Base-by-base conservation (phyloP, 768 basidiomycete genomes). In the Chalciporus pseudorubinellus region DNA sequence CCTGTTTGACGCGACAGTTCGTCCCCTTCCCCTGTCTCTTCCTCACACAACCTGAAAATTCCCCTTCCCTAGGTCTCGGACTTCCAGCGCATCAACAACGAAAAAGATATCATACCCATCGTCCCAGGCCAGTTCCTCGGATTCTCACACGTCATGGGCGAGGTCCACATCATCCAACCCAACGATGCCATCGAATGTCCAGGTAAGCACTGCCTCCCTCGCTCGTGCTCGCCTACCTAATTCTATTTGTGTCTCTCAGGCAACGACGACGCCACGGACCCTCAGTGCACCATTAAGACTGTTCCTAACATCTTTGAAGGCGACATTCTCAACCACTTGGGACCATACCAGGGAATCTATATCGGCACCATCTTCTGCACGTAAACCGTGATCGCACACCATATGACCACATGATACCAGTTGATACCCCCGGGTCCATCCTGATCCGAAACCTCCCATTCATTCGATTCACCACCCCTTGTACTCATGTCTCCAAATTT, bases 281-380 rank as follows among this genome's bases (percentile, higher is more conserved):
- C 71, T 12, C 69, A 78, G 48, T 87, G 86, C 66, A 76, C 77
- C 28, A 78, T 81, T 48, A 58, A 62, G 34, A 72, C 76, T 4
- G 84, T 85, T 11, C 81, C 82, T 1, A 80, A 76, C 56, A 64
- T 87, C 46, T 58, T 80, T 10, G 70, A 60, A 3, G 76, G 80
- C 21, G 64, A 82, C 48, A 70, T 80, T 40, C 45, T 77, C 6
- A 60, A 87, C 59, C 86, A 89, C 65, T 61, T 81, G 43, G 84
- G 85, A 54, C 74, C 77, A 9, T 79, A 77, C 54, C 65, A 83
- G 50, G 82, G 81, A 19, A 77, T 83, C 45, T 71, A 59, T 49
- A 77, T 85, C 36, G 83, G 84, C 39, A 80, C 79, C 4, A 67
- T 75, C 22, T 77, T 42, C 33, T 69, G 59, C 61, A 69, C 66